Base-by-base conservation (phyloP, 805 yeast species). In the Myxozyma kluyveri region DNA sequence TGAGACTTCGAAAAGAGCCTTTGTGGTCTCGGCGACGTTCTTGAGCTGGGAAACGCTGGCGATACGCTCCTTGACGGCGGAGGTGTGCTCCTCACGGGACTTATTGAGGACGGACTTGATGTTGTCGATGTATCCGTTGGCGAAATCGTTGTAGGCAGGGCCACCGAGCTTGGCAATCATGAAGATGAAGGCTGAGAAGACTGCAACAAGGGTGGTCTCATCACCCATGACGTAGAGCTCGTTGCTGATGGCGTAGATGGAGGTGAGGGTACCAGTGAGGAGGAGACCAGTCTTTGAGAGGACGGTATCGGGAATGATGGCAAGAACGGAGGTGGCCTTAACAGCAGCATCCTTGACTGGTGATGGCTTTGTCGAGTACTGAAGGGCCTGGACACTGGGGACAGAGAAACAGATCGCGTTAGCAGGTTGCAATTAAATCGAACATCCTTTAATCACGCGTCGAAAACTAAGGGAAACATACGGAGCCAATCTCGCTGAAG, bases 131-230 rank as follows among this genome's bases (percentile, higher is more conserved):
- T 88, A 86, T 49, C 84, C 83, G 66, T 84, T 85, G 53, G 98
- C 98, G 84, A 91, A 88, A 68, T 86, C 93, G 66, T 88, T 88
- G 79, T 90, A 93, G 69, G 86, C 80, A 67, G 99, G 99, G 56
- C 96, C 96, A 65, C 87, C 84, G 65, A 84, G 81, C 78, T 90
- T 91, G 67, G 90, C 86, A 64, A 81, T 76, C 65, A 89, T 76
- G 60, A 78, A 83, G 60, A 83, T 71, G 72, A 91, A 85, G 58
- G 87, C 85, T 54, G 82, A 71, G 73, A 93, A 93, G 56, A 95
- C 83, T 58, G 79, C 80, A 49, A 89, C 79, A 71, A 93, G 77
- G 64, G 88, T 81, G 67, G 96, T 79, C 80, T 93, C 99, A 69
- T 89, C 97, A 74, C 91, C 95, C 68, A 93, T 78, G 63, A 93